Conservation (phyloP, 1,139 yeast genomes). For the Meyerozyma smithsonii region DNA sequence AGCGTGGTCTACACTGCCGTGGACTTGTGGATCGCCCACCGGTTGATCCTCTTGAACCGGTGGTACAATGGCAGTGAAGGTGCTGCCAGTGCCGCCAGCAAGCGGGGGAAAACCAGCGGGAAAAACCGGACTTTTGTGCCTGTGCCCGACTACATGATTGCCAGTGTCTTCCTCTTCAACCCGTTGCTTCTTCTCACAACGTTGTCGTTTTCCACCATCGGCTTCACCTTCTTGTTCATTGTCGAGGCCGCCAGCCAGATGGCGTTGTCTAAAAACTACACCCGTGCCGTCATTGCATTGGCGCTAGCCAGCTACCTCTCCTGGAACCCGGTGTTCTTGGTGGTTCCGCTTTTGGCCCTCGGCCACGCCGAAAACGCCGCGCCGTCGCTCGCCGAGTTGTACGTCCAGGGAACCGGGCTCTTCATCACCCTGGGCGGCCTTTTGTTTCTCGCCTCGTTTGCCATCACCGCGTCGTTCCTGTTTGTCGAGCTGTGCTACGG, state of each 20-base stretch:
- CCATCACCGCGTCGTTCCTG: constrained; percentile 30
- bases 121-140: constrained; percentile 11
- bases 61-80: constrained; percentile 30
- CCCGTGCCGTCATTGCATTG: constrained; percentile 48
- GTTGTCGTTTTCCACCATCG: constrained; percentile 63
- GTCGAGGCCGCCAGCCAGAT: constrained; percentile 48
- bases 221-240: constrained; percentile 56
- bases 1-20: constrained; percentile 34
- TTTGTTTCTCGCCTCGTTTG: constrained; percentile 31
- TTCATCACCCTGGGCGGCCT: constrained; percentile 24
- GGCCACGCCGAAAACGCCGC: constrained; percentile 18
- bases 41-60: constrained; percentile 35
- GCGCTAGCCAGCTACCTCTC: constrained; percentile 65
- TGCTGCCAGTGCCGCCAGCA: constrained; percentile 17
- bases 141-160: constrained; percentile 42
- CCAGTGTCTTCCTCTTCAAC: constrained; percentile 67
- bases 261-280: constrained; percentile 32
- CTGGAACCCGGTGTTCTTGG: constrained; percentile 53
- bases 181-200: constrained; percentile 71
- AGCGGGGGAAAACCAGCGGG: constrained; percentile 8
- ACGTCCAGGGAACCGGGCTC: constrained; percentile 20
- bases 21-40: constrained; percentile 40
- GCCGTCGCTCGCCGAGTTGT: constrained; percentile 12
- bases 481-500: constrained; percentile 63
- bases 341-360: constrained; percentile 50